Conservation (phyloP, 2,329 filamentous ascomycete genomes). For the Aspergillus jensenii region DNA sequence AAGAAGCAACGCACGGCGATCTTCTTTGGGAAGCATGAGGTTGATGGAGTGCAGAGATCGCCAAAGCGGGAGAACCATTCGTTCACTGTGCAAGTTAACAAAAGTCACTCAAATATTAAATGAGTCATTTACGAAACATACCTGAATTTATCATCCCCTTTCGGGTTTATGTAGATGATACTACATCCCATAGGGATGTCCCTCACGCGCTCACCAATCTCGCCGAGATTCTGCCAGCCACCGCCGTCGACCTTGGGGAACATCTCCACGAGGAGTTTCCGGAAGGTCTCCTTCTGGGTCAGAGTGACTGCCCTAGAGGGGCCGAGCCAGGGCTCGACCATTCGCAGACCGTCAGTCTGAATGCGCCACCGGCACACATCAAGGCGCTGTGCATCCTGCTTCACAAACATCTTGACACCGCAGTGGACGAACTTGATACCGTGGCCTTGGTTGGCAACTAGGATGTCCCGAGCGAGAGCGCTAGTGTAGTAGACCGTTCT, state of each 20-base stretch:
- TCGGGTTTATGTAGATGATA: constrained; percentile 79
- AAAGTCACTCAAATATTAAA: background rate
- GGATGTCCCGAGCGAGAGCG: constrained; percentile 77
- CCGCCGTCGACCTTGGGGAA: constrained; percentile 83
- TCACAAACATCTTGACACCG: constrained; percentile 98
- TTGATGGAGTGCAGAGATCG: constrained; percentile 89
- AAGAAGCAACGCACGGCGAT: constrained; percentile 86
- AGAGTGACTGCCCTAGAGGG: constrained; percentile 72
- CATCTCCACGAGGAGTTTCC: constrained; percentile 87
- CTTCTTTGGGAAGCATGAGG: constrained; percentile 97
- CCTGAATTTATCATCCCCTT: constrained; percentile 58
- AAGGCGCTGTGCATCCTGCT: constrained; percentile 85
- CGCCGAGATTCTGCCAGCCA: constrained; percentile 73
- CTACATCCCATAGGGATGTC: constrained; percentile 89
- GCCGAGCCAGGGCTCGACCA: constrained; percentile 87
- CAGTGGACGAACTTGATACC: constrained; percentile 95
- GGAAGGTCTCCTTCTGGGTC: constrained; percentile 74
- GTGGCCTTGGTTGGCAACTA: constrained; percentile 81
- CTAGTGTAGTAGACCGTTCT: constrained; percentile 98
- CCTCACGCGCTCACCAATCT: constrained; percentile 80
- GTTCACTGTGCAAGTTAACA: constrained; percentile 54
- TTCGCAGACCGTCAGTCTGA: constrained; percentile 88
- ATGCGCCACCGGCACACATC: constrained; percentile 93
- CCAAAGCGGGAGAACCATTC: constrained; percentile 90
- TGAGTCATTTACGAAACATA: constrained; percentile 24